Percentiles rank a stretch among this genome's conserved stretches.
Evolutionary conservation across 2,329 filamentous ascomycete species (phyloP).

Genomic region (Alternaria conjuncta): DNA sequence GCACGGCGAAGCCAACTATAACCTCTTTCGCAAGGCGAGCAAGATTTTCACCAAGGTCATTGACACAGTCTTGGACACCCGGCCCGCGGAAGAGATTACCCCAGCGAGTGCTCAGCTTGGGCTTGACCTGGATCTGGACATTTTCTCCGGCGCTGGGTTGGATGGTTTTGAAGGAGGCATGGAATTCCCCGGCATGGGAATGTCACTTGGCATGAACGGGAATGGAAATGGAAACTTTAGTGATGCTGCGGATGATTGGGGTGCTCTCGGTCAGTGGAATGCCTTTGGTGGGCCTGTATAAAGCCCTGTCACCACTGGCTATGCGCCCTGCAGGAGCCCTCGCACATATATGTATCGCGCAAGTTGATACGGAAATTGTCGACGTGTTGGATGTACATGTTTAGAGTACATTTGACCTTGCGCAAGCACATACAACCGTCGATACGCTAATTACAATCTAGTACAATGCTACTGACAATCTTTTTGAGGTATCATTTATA

Average conservation of each 20-base stretch:
- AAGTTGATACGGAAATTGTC: not conserved
- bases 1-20: conserved; percentile 45
- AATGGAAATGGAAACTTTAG: not conserved
- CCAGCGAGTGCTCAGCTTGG: conserved; percentile 17
- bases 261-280: conserved; percentile 37
- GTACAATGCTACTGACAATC: not conserved
- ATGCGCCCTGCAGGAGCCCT: not conserved
- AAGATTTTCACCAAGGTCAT: conserved; percentile 40
- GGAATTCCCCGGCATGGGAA: conserved; percentile 29
- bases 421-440: not conserved
- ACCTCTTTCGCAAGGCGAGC: conserved; percentile 39
- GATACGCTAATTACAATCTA: not conserved
- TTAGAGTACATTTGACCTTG: not conserved
- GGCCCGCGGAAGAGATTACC: conserved; percentile 18
- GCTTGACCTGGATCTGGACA: conserved; percentile 27
- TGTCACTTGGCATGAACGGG: conserved; percentile 19
- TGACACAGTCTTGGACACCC: conserved; percentile 38
- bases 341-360: not conserved
- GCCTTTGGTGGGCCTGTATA: conserved; percentile 10
- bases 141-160: conserved; percentile 34
- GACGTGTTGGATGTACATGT: fast-evolving
- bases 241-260: conserved; percentile 29
- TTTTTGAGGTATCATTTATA: not conserved
- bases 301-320: not conserved
- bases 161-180: conserved; percentile 39